Evolutionary conservation across 2,329 filamentous ascomycete genomes (phyloP), one percentile per base, ranked within the genome.

Genomic region (Pseudonectria foliicola): DNA sequence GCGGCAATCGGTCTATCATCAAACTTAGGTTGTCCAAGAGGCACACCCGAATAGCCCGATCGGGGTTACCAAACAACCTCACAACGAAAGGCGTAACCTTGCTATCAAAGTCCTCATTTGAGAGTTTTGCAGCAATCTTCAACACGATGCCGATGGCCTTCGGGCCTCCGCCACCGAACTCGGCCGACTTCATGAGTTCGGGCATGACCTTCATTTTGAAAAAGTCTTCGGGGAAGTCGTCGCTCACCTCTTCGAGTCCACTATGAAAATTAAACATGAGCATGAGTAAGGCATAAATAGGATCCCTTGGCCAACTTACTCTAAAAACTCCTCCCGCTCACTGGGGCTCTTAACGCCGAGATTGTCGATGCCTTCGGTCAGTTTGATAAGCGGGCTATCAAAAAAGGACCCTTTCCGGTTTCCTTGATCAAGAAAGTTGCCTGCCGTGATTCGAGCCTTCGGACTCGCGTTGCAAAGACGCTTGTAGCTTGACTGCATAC

Each of bases 201-300:
- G 92, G 92, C 7, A 98, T 70, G 4, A 98, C 80, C 55, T 96
- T 98, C 73, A 94, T 85, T 57, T 93, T 94, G 70, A 96, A 95
- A 60, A 95, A 98, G 40, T 96, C 92, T 55, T 95, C 90, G 0
- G 92, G 92, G 42, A 96, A 95, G 59, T 98, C 89, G 47, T 95
- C 87, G 0, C 87, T 83, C 5, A 95, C 72, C 40, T 84, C 73
- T 46, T 94, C 87, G 6, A 98, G 74, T 52, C 94, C 86, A 35
- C 70, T 73, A 27, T 29, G 69, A 11, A 21, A 4, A 2, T 6
- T 73, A 43, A 48, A 31, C 66, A 55, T 42, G 42, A 40, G 7
- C 7, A 11, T 10, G 8, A 77, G 3, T 21, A 24, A 3, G 3
- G 2, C 12, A 10, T 6, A 12, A 4, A 6, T 11, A 8, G 13